These are phyloP conservation scores for Coffea canephora DNA, from an alignment of 257 asterid species.

Conservation along the genomic window DNA sequence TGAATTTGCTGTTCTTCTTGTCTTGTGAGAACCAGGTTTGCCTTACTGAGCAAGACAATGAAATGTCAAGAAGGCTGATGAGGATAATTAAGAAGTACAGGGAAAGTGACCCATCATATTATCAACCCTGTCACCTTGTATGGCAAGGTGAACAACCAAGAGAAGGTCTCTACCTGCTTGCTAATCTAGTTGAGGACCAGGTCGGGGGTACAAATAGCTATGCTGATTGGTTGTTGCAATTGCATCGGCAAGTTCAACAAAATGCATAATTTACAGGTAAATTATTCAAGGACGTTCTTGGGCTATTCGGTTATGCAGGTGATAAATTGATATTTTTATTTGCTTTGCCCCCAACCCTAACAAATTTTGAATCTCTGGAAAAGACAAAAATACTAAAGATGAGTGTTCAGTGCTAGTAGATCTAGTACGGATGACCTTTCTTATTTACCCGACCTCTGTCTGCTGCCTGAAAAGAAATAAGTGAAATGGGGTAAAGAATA, in stretches of 20 bases:
- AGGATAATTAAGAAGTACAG: conserved; percentile 48
- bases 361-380: background rate
- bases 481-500: background rate
- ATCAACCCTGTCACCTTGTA: conserved; percentile 72
- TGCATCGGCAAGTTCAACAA: conserved; percentile 76
- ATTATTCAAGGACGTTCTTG: conserved; percentile 4
- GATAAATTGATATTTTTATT: background rate
- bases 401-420: background rate
- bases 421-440: background rate
- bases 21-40: conserved; percentile 47
- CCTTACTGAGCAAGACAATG: conserved; percentile 58
- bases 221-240: conserved; percentile 81
- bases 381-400: background rate
- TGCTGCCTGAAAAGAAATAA: background rate
- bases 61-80: conserved; percentile 64
- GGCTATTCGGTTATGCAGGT: background rate
- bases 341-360: background rate
- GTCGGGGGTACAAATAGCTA: conserved; percentile 73
- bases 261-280: conserved; percentile 63
- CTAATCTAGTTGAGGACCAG: conserved; percentile 81
- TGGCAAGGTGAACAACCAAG: conserved; percentile 97
- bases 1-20: conserved; percentile 23
- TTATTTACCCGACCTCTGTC: background rate
- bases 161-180: conserved; percentile 75
- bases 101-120: conserved; percentile 68